These are phyloP conservation scores for Emergomyces pasteurianus DNA, from an alignment of 2,329 filamentous ascomycete genomes.

Conservation along the genomic window DNA sequence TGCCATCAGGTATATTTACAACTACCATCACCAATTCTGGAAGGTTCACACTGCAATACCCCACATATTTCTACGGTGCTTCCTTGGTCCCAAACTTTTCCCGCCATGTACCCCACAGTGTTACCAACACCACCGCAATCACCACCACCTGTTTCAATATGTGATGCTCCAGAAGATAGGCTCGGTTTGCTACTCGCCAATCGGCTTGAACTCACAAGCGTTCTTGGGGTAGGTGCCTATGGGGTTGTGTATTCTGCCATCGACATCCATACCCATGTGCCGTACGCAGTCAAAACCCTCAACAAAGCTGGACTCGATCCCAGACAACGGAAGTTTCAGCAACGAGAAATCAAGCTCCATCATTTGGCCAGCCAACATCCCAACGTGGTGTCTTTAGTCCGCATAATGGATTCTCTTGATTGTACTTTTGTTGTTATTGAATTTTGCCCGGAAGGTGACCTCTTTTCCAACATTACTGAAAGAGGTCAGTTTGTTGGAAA, in stretches of 20 bases:
- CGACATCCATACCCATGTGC: slow-evolving; percentile 67
- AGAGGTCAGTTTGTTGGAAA: slow-evolving; percentile 86
- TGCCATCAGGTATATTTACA: not conserved
- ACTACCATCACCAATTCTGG: not conserved
- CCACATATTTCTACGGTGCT: not conserved
- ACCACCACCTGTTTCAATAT: slow-evolving; percentile 32
- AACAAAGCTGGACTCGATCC: slow-evolving; percentile 87
- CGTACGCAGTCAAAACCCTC: slow-evolving; percentile 92
- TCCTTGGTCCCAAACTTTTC: not conserved
- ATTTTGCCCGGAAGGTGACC: slow-evolving; percentile 90
- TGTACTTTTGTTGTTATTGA: slow-evolving; percentile 96
- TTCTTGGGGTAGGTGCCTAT: slow-evolving; percentile 89
- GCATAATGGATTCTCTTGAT: slow-evolving; percentile 82
- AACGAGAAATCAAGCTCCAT: slow-evolving; percentile 84
- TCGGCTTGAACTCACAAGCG: slow-evolving; percentile 68
- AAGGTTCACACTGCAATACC: slow-evolving; percentile 16
- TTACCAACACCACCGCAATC: slow-evolving; percentile 36
- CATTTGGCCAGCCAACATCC: slow-evolving; percentile 77
- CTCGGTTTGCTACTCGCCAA: slow-evolving; percentile 74
- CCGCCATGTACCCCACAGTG: slow-evolving; percentile 31
- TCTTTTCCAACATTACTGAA: slow-evolving; percentile 97
- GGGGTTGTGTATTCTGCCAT: slow-evolving; percentile 87
- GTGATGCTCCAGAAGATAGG: slow-evolving; percentile 65
- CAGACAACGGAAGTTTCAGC: slow-evolving; percentile 80
- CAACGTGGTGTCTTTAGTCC: slow-evolving; percentile 86